These are phyloP conservation scores for Leishmania tarentolae DNA, from an alignment of 208 protist species.

Conservation along the genomic window DNA sequence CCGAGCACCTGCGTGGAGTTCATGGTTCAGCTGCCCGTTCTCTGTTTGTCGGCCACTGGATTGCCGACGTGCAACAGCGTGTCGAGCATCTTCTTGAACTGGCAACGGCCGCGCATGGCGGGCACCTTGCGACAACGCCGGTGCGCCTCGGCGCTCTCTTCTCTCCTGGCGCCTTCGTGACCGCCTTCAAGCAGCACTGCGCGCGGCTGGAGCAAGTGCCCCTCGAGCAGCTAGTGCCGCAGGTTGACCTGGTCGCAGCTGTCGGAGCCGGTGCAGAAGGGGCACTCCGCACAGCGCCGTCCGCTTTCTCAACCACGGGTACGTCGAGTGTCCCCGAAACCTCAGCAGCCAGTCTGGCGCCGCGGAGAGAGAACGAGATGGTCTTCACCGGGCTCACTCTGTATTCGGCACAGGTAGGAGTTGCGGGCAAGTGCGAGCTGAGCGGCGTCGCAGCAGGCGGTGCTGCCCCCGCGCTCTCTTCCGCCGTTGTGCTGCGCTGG, in stretches of 20 bases:
- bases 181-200: constrained; percentile 96
- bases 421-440: constrained; percentile 43
- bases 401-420: constrained; percentile 56
- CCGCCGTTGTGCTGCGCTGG: constrained; percentile 43
- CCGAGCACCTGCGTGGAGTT: constrained; percentile 38
- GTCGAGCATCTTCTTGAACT: constrained; percentile 60
- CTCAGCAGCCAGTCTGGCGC: constrained; percentile 14
- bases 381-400: constrained; percentile 42
- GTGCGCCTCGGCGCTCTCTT: constrained; percentile 96
- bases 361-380: background rate
- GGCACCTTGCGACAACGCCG: constrained; percentile 29
- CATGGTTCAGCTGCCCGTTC: constrained; percentile 39
- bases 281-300: background rate
- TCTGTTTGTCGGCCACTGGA: constrained; percentile 58
- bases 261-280: background rate
- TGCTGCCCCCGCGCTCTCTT: constrained; percentile 28
- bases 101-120: constrained; percentile 38
- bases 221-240: constrained; percentile 93
- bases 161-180: constrained; percentile 96
- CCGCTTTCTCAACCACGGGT: background rate
- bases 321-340: background rate
- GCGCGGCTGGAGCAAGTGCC: constrained; percentile 84
- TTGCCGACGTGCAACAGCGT: constrained; percentile 64
- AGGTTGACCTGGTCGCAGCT: constrained; percentile 45
- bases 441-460: constrained; percentile 21